A percentile compares a stretch with the other conserved stretches of the same genome.
Conservation (phyloP, 2,329 filamentous ascomycete species). For the Talaromyces marneffei region DNA sequence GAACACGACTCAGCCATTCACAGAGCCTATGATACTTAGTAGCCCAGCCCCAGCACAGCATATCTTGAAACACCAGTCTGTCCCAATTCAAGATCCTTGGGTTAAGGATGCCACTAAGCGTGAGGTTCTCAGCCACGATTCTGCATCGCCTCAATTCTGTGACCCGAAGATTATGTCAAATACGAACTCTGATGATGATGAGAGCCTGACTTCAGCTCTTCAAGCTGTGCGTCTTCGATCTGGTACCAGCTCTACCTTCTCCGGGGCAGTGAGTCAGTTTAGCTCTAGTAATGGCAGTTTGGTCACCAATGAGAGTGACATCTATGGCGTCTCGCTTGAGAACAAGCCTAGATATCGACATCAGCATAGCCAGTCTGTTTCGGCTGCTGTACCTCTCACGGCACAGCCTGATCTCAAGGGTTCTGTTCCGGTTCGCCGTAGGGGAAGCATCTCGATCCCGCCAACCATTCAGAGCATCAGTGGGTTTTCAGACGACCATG, state of each 20-base stretch:
- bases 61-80: not conserved
- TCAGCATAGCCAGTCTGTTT: conserved; percentile 12
- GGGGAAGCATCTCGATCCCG: conserved; percentile 10
- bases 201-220: not conserved
- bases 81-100: not conserved
- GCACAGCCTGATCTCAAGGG: not conserved
- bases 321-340: not conserved
- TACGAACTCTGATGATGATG: conserved; percentile 7
- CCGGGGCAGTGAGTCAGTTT: not conserved
- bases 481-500: not conserved
- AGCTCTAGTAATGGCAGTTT: conserved; percentile 8
- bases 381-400: not conserved
- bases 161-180: not conserved
- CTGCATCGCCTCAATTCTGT: not conserved
- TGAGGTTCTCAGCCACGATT: not conserved
- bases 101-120: conserved; percentile 3
- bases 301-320: not conserved
- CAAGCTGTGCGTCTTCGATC: not conserved
- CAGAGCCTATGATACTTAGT: not conserved
- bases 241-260: conserved; percentile 8
- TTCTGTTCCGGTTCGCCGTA: conserved; percentile 1
- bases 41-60: not conserved
- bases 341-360: not conserved
- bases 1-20: not conserved
- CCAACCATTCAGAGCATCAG: not conserved